phyloP scores from a whole-genome alignment of 306 rosid genomes.

The Vigna mungo region DNA sequence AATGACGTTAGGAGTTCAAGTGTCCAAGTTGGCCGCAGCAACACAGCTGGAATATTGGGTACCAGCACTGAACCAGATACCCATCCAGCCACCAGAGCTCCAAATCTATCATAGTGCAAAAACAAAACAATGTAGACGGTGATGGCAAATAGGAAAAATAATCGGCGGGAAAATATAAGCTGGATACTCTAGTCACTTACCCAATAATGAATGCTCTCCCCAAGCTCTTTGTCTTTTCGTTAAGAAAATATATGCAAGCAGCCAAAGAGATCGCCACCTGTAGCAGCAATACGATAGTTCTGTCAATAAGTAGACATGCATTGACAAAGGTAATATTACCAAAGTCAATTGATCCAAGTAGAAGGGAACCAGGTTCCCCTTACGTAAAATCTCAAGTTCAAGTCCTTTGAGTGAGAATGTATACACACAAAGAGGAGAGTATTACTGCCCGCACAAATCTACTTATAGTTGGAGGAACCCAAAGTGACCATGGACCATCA shows the following conservation, averaged over 20 bases:
- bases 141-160: neutral
- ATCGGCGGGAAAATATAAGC: neutral
- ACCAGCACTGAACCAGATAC: conserved; percentile 79
- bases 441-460: neutral
- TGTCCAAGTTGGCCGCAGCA: conserved; percentile 87
- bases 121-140: conserved; percentile 14
- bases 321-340: neutral
- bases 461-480: too few species aligned
- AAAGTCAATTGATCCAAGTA: neutral
- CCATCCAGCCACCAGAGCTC: conserved; percentile 89
- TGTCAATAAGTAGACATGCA: conserved; percentile 16
- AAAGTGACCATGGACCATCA: too few species aligned
- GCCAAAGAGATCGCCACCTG: conserved; percentile 97
- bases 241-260: conserved; percentile 95
- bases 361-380: neutral
- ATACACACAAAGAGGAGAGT: neutral
- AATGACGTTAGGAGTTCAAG: conserved; percentile 88
- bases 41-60: conserved; percentile 78
- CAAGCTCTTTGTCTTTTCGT: conserved; percentile 94
- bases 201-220: conserved; percentile 82
- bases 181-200: conserved; percentile 51
- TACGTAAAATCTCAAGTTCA: neutral
- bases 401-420: neutral
- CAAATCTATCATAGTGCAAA: conserved; percentile 65
- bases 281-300: conserved; percentile 30